A percentile compares a stretch with the other conserved stretches of the same genome.
Evolutionary conservation across 441 rosid genomes (phyloP).

Genomic region (Jatropha multifida): DNA sequence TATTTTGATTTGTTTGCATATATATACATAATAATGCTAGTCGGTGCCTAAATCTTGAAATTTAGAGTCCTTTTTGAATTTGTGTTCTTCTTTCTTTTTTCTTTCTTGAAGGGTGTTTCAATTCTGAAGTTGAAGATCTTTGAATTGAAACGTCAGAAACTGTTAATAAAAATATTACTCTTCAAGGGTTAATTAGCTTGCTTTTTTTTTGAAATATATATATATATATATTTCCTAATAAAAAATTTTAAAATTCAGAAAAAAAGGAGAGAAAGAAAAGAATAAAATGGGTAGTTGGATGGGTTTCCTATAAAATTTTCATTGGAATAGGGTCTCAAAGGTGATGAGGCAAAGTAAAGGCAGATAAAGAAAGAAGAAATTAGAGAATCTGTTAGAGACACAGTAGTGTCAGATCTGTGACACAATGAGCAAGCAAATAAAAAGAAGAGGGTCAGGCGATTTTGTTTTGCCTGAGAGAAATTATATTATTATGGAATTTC

Average conservation of each 20-base stretch:
- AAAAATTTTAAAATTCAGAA: neutral
- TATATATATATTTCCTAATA: too few relatives aligned
- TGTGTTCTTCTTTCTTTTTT: too few relatives aligned
- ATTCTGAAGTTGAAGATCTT: too few relatives aligned
- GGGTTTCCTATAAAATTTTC: neutral
- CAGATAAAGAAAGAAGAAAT: constrained; percentile 2
- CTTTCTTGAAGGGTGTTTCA: too few relatives aligned
- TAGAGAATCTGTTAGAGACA: constrained; percentile 4
- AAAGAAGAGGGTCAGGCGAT: neutral
- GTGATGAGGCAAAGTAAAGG: neutral
- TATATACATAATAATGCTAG: too few relatives aligned
- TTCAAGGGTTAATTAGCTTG: too few relatives aligned
- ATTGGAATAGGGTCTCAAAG: neutral
- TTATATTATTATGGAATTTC: neutral
- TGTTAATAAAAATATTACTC: too few relatives aligned
- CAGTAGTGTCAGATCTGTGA: constrained; percentile 24
- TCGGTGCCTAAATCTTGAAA: neutral
- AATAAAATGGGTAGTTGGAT: neutral
- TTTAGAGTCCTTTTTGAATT: too few relatives aligned
- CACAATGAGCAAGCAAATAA: neutral
- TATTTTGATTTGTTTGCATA: neutral
- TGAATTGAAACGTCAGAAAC: too few relatives aligned
- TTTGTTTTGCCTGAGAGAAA: constrained; percentile 22
- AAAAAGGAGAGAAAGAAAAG: neutral
- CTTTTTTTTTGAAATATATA: too few relatives aligned